phyloP scores from a whole-genome alignment of 139 green algal species.

The Zygnema circumcarinatum region DNA sequence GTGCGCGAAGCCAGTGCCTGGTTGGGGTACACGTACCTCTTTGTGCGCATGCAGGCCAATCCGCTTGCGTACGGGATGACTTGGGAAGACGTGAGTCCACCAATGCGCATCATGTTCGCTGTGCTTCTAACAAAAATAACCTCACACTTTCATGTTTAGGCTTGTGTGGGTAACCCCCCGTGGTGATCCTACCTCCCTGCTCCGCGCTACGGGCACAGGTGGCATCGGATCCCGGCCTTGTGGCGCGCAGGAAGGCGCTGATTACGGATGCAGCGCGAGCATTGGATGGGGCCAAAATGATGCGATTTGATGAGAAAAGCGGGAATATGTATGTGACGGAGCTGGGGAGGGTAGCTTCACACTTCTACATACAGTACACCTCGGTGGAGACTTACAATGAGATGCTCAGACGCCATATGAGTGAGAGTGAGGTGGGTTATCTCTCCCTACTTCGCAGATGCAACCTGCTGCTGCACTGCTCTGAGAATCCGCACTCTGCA shows the following conservation, averaged over 20 bases:
- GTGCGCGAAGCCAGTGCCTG: constrained; percentile 84
- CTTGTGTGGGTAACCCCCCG: too few relatives aligned
- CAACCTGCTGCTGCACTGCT: too few relatives aligned
- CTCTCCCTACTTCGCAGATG: background rate
- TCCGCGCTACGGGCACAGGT: too few relatives aligned
- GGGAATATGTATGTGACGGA: constrained; percentile 93
- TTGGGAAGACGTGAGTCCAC: constrained; percentile 79
- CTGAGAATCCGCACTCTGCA: too few relatives aligned
- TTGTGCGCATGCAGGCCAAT: constrained; percentile 88
- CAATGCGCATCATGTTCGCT: background rate
- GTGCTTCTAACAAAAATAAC: too few relatives aligned
- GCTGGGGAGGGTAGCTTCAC: constrained; percentile 87
- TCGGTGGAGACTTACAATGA: constrained; percentile 87
- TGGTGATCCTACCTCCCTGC: too few relatives aligned
- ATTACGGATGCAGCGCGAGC: constrained; percentile 76
- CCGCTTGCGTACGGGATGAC: constrained; percentile 91
- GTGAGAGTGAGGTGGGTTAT: constrained; percentile 62
- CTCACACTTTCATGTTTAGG: too few relatives aligned
- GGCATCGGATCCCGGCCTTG: constrained; percentile 73
- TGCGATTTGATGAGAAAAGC: constrained; percentile 87
- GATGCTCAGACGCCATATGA: constrained; percentile 67
- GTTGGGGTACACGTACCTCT: constrained; percentile 97
- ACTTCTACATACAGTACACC: constrained; percentile 90
- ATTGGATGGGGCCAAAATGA: constrained; percentile 82
- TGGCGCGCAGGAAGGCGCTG: constrained; percentile 68